Conservation (phyloP, 2,329 filamentous ascomycete genomes). For the Blumeriella jaapii region DNA sequence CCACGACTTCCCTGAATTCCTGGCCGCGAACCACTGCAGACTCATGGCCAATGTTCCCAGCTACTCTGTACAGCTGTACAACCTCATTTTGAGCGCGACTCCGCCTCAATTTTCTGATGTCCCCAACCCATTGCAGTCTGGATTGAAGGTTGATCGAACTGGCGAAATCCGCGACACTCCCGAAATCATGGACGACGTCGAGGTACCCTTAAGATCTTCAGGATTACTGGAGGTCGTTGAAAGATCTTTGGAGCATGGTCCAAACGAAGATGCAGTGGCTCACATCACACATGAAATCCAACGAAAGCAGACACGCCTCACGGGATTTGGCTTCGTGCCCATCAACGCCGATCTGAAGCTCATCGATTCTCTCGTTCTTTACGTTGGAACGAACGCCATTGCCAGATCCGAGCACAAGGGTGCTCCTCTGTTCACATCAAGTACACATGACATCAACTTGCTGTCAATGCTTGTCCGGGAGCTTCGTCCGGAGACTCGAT, state of each 20-base stretch:
- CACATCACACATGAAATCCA: conserved; percentile 66
- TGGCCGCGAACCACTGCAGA: conserved; percentile 75
- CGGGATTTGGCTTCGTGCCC: conserved; percentile 53
- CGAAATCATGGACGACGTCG: conserved; percentile 48
- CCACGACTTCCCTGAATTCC: conserved; percentile 89
- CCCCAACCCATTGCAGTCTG: conserved; percentile 60
- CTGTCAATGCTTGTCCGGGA: conserved; percentile 68
- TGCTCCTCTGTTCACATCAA: conserved; percentile 50
- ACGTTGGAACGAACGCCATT: conserved; percentile 66
- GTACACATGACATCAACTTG: conserved; percentile 56
- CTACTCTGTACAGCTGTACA: conserved; percentile 78
- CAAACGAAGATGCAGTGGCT: conserved; percentile 61
- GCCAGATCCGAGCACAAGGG: conserved; percentile 45
- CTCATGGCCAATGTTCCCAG: conserved; percentile 73
- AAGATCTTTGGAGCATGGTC: conserved; percentile 46
- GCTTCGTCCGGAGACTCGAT: conserved; percentile 65
- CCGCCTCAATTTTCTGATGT: conserved; percentile 57
- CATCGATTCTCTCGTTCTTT: conserved; percentile 73
- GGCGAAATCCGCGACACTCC: conserved; percentile 64
- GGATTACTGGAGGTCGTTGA: conserved; percentile 50
- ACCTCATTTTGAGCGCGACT: conserved; percentile 74
- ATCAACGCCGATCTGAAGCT: conserved; percentile 59
- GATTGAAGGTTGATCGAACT: conserved; percentile 64
- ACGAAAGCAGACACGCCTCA: conserved; percentile 43
- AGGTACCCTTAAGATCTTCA: conserved; percentile 37